Evolutionary conservation across 495 filamentous ascomycete genomes (phyloP).

Genomic region (Schizothecium vesticola): DNA sequence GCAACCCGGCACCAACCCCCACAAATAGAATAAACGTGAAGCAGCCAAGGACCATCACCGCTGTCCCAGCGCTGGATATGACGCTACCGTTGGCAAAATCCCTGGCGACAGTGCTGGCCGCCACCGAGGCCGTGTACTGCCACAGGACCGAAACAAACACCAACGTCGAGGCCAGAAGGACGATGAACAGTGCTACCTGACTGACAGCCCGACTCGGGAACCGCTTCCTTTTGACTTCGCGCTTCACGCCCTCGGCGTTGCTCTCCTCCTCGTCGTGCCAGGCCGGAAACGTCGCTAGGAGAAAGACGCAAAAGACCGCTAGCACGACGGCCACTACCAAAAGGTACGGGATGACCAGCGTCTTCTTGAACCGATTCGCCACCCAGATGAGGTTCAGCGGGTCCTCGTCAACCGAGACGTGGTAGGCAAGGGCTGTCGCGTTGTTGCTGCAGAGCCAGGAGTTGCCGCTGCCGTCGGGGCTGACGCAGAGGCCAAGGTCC

Average conservation of each 20-base stretch:
- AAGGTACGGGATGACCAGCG: not conserved
- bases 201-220: not conserved
- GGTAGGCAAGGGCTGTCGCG: not conserved
- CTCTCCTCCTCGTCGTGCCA: not conserved
- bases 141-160: not conserved
- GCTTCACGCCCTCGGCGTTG: not conserved
- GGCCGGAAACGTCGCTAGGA: not conserved
- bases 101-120: not conserved
- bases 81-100: not conserved
- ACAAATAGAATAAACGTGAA: not conserved
- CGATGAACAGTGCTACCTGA: not conserved
- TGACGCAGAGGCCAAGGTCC: not conserved
- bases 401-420: not conserved
- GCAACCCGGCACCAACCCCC: not conserved
- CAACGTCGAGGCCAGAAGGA: not conserved
- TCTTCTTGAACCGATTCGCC: not conserved
- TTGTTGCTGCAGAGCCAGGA: not conserved
- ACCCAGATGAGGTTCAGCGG: not conserved
- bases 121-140: not conserved
- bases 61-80: not conserved
- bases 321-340: not conserved
- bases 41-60: not conserved
- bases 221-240: not conserved
- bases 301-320: not conserved
- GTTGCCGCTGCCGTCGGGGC: not conserved